These are phyloP conservation scores for Candida nemodendra DNA, from an alignment of 805 yeast species.

Conservation along the genomic window DNA sequence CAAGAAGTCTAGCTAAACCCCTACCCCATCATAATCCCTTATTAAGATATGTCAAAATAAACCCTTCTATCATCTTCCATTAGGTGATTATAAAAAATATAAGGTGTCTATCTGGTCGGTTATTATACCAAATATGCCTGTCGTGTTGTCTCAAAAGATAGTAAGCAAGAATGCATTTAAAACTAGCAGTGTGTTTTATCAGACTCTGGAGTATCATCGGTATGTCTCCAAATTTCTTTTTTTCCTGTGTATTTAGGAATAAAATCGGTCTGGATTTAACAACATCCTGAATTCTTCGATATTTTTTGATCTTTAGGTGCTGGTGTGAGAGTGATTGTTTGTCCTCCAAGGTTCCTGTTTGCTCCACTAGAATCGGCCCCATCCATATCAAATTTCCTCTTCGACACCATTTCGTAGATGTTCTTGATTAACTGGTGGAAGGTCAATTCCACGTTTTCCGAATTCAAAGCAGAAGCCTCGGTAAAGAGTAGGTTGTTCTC, in stretches of 20 bases:
- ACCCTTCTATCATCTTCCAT: no score
- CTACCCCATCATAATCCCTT: no score
- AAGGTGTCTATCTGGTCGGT: no score
- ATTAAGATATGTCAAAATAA: no score
- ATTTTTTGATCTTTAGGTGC: slow-evolving; percentile 78
- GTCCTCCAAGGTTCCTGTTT: slow-evolving; percentile 68
- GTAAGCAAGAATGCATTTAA: no score
- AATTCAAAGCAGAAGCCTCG: slow-evolving; percentile 91
- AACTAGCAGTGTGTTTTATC: no score
- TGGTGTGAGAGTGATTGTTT: slow-evolving; percentile 89
- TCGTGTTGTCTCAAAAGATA: no score
- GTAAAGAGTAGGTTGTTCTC: slow-evolving; percentile 91
- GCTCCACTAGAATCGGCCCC: slow-evolving; percentile 46
- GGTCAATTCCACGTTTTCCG: slow-evolving; percentile 92
- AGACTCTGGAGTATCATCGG: no score
- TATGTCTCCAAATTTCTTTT: background rate
- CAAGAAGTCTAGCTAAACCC: no score
- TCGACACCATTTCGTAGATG: slow-evolving; percentile 90
- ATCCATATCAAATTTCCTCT: slow-evolving; percentile 87
- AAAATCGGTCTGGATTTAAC: no score
- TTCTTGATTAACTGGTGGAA: slow-evolving; percentile 91
- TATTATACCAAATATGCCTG: no score
- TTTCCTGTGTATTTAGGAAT: background rate
- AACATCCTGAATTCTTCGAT: slow-evolving; percentile 63
- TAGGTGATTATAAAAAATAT: no score